A percentile compares a stretch with the other conserved stretches of the same genome.
Conservation (phyloP, 2,329 filamentous ascomycete species). For the Verticillium zaregamsianum region DNA sequence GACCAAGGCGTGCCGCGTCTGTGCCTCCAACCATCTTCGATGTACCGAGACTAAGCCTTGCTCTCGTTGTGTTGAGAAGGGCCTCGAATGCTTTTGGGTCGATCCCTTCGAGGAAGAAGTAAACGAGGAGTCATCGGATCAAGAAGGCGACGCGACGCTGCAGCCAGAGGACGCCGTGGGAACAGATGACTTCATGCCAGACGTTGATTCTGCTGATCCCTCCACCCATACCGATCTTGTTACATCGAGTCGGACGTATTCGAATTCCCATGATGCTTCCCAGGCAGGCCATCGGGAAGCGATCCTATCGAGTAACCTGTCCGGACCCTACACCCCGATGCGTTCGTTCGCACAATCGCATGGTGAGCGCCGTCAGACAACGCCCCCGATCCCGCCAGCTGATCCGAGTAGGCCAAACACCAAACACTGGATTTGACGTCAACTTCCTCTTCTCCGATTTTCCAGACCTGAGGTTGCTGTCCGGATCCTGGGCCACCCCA, state of each 20-base stretch:
- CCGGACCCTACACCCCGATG: background rate
- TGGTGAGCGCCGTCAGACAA: background rate
- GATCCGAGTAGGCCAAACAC: background rate
- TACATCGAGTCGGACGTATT: background rate
- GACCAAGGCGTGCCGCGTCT: constrained; percentile 20
- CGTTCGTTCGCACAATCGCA: background rate
- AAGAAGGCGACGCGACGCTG: background rate
- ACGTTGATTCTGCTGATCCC: background rate
- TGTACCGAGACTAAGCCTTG: constrained; percentile 26
- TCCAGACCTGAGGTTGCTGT: constrained; percentile 1
- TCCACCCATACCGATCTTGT: too few relatives aligned
- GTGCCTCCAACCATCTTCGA: constrained; percentile 23
- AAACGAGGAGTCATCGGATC: background rate
- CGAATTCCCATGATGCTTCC: background rate
- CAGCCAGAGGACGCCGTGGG: background rate
- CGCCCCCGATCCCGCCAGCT: background rate
- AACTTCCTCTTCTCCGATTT: constrained; percentile 2
- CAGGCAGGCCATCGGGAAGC: background rate
- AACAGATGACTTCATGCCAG: background rate
- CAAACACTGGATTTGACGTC: background rate
- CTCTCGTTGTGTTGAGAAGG: constrained; percentile 19
- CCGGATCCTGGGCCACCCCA: constrained; percentile 10
- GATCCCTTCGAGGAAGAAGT: background rate
- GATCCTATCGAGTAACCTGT: background rate
- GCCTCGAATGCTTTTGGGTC: constrained; percentile 21